Percentiles rank a stretch among this genome's conserved stretches.
These are phyloP conservation scores for Eucalyptus shirleyi DNA, from an alignment of 345 rosid species.

Conservation along the genomic window DNA sequence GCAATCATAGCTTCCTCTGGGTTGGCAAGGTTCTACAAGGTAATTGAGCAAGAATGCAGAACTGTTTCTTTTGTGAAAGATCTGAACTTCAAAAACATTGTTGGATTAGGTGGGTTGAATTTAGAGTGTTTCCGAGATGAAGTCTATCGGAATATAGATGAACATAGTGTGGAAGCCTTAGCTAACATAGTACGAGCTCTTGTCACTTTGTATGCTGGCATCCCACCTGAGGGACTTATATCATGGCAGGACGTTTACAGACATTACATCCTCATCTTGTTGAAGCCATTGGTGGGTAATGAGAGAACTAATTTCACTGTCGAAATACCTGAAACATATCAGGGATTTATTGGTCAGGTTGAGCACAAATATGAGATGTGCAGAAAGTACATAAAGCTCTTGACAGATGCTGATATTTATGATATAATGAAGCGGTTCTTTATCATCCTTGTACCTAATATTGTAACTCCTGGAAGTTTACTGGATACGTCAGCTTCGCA, in stretches of 20 bases:
- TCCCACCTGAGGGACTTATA: conserved; percentile 42
- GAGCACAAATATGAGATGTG: conserved; percentile 56
- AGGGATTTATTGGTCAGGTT: conserved; percentile 39
- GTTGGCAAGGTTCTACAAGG: conserved; percentile 36
- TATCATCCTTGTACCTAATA: conserved; percentile 27
- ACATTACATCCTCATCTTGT: conserved; percentile 34
- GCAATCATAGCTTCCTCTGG: conserved; percentile 12
- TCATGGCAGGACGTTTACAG: conserved; percentile 67
- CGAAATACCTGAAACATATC: conserved; percentile 59
- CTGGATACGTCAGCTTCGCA: conserved; percentile 94
- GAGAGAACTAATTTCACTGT: conserved; percentile 22
- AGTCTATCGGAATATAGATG: conserved; percentile 47
- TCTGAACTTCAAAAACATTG: conserved; percentile 77
- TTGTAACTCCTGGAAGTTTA: conserved; percentile 25
- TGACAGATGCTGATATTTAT: conserved; percentile 51
- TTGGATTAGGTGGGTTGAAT: conserved; percentile 54
- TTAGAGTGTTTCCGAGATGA: conserved; percentile 46
- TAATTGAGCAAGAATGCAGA: conserved; percentile 63
- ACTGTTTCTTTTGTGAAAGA: conserved; percentile 69
- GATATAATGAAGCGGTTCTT: conserved; percentile 56
- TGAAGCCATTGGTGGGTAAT: conserved; percentile 38
- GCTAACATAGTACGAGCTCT: conserved; percentile 66
- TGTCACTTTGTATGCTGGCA: conserved; percentile 19
- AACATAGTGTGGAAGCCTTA: conserved; percentile 62
- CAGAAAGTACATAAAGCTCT: conserved; percentile 39